Evolutionary conservation across 768 basidiomycete species (phyloP), one percentile per base, ranked within the genome.

Genomic region (Coprinopsis marcescibilis): DNA sequence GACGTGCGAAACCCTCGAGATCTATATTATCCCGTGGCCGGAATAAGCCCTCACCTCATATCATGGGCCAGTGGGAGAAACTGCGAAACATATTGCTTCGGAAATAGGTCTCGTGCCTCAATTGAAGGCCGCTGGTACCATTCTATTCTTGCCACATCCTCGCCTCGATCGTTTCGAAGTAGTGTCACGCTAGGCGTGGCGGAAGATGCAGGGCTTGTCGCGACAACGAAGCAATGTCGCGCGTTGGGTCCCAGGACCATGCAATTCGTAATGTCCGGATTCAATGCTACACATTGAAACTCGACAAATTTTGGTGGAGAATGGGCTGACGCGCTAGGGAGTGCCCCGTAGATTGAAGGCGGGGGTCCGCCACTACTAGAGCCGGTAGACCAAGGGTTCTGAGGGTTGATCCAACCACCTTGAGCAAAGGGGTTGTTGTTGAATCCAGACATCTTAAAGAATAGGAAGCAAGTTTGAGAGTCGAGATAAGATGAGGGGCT

Each of bases 361-460:
- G 48, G 42, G 14, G 24, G 19, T 7, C 32, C 43, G 27, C 30
- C 42, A 35, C 33, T 6, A 4, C 34, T 10, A 8, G 24, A n/a
- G 19, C 44, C 42, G 33, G 38, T 49, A 34, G 48, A 41, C 39
- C 40, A 48, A 4, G 47, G 47, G 30, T 48, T 48, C 11, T 40
- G 37, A 19, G 47, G 40, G 39, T 48, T 48, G 3, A 21, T 3
- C 47, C 47, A 48, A 3, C 47, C 47, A 34, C 38, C 47, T 35
- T 48, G 47, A 34, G 47, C 47, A 25, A 41, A 48, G 11, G 47
- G 47, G 21, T 47, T 47, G 46, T n/a, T n/a, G n/a, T 42, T 48
- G 29, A 42, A 8, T 27, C 41, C 46, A 17, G 46, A 49, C 48
- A 49, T 49, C 7, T 36, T 29, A n/a, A 45, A 34, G 20, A 23